Evolutionary conservation across 2,329 filamentous ascomycete genomes (phyloP), one percentile per base, ranked within the genome.

Genomic region (Chrysosporium queenslandicum): DNA sequence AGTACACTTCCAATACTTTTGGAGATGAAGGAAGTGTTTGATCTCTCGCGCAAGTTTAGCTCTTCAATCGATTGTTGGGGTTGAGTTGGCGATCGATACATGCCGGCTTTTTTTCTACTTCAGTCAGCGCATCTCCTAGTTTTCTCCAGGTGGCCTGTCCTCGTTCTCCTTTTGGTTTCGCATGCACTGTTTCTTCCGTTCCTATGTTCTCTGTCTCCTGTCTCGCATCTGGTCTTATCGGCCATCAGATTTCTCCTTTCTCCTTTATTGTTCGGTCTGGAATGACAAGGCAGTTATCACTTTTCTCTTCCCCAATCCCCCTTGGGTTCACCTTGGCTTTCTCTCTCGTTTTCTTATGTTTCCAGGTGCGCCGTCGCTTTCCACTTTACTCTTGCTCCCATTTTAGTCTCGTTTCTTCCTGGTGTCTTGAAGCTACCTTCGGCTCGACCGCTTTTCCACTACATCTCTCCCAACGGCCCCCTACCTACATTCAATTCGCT

Each of bases 401-500:
- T n/a, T 43, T 43, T 27, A 3, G 8, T 27, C 8, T 43, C 23
- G 6, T 21, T 25, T 16, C 14, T 14, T 3, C 23, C 41, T 29
- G 4, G 27, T 29, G 12, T 29, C 16, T 39, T 14, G 20, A 9
- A 23, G 20, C 20, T 4, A 54, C 56, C 58, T 55, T 56, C 56
- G 46, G 21, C 23, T 43, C 41, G 54, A 53, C 55, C 53, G 49
- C 57, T 54, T 51, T n/a, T n/a, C n/a, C n/a, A n/a, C 52, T 46
- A 40, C 27, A 49, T 53, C 37, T 49, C 53, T 53, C 57, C 58
- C 27, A 12, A 7, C 7, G 16, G 20, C 27, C 63, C 23, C 12
- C n/a, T 37, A n/a, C 30, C n/a, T 14, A 14, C 40, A 29, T 27
- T 12, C 42, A 20, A 32, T 64, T 63, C 58, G 59, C 55, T 56